These are phyloP conservation scores for Rubia peregrina DNA, from an alignment of 305 asterid genomes.

Conservation along the genomic window DNA sequence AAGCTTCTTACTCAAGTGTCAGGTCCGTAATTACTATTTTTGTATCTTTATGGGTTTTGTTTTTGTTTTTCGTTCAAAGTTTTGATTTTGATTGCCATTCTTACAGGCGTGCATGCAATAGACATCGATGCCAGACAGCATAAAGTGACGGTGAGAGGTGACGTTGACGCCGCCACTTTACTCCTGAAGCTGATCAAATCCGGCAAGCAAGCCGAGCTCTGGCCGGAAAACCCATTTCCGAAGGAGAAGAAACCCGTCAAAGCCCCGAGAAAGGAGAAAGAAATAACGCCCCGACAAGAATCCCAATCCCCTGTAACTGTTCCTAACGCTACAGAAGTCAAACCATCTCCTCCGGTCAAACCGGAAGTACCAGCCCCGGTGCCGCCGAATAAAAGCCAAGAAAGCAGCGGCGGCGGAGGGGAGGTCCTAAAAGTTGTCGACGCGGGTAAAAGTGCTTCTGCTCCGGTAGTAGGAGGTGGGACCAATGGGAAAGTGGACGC, in stretches of 20 bases:
- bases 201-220: conserved; percentile 53
- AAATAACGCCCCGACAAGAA: not conserved
- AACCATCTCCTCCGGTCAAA: conserved; percentile 14
- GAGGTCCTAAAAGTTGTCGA: conserved; percentile 10
- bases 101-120: conserved; percentile 38
- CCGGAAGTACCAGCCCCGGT: conserved; percentile 6
- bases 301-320: not conserved
- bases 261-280: conserved; percentile 19
- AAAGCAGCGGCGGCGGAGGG: not conserved
- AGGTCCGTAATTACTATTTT: conserved; percentile 19
- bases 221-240: conserved; percentile 36
- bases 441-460: conserved; percentile 6
- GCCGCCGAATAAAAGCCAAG: conserved; percentile 13
- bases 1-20: conserved; percentile 44
- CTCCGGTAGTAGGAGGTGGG: not conserved
- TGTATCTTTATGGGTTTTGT: not conserved
- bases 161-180: conserved; percentile 34
- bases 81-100: not conserved
- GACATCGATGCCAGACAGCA: conserved; percentile 59
- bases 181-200: conserved; percentile 40
- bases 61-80: not conserved
- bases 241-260: conserved; percentile 15
- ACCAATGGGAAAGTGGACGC: not conserved
- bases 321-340: conserved; percentile 10
- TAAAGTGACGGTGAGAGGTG: conserved; percentile 48